phyloP scores from a whole-genome alignment of 192 early-diverging fungal genomes.

The Anaeromyces robustus region DNA sequence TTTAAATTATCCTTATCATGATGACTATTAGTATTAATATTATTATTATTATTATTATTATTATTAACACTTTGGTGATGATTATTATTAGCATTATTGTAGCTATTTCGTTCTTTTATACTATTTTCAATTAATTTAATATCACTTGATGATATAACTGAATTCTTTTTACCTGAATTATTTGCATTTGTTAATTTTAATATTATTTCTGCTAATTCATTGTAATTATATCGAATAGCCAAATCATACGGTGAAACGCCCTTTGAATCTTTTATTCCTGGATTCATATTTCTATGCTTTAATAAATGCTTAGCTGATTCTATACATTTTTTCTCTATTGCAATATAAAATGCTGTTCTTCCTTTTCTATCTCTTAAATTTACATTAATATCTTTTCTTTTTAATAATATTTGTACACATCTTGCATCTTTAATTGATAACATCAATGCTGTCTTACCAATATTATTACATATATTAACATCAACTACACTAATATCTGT shows the following conservation, averaged over 20 bases:
- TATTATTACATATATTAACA: not conserved
- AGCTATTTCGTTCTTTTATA: too few relatives aligned
- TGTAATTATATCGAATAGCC: not conserved
- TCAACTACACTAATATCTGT: not conserved
- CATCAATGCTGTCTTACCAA: not conserved
- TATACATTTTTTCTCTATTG: not conserved
- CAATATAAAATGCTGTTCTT: not conserved
- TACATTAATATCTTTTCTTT: not conserved
- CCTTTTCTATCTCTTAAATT: not conserved
- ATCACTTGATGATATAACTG: too few relatives aligned
- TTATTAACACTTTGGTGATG: too few relatives aligned
- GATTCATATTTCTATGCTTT: not conserved
- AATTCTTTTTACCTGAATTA: not conserved
- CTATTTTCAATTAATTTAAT: too few relatives aligned
- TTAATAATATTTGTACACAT: not conserved
- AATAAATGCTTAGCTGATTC: not conserved
- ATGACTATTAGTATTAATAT: too few relatives aligned
- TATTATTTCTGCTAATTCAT: not conserved
- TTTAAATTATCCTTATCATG: too few relatives aligned
- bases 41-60: too few relatives aligned
- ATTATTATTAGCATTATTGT: too few relatives aligned
- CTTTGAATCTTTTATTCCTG: not conserved
- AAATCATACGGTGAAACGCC: not conserved
- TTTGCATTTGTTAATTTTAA: not conserved
- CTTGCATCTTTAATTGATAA: not conserved